A percentile compares a stretch with the other conserved stretches of the same genome.
Evolutionary conservation across 495 filamentous ascomycete species (phyloP).

Genomic region (Geopyxis carbonaria): DNA sequence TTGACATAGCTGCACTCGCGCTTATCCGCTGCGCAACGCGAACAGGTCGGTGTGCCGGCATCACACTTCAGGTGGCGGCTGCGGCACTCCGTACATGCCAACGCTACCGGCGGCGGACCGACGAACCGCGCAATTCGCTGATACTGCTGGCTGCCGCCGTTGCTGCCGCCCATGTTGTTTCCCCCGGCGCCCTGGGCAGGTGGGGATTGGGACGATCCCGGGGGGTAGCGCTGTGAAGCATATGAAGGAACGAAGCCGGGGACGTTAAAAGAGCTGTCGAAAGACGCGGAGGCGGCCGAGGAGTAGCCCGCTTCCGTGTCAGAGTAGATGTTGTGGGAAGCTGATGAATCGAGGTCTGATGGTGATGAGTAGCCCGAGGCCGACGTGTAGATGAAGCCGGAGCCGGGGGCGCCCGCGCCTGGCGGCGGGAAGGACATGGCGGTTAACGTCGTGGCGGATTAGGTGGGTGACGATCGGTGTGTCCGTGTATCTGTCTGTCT

Average conservation of each 20-base stretch:
- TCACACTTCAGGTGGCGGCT: conserved; percentile 42
- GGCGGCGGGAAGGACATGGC: no score
- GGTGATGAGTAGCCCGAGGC: conserved; percentile 7
- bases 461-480: no score
- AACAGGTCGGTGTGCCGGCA: conserved; percentile 31
- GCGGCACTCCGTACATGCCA: conserved; percentile 41
- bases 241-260: conserved; percentile 8
- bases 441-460: no score
- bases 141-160: conserved; percentile 15
- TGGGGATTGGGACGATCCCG: not conserved
- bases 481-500: no score
- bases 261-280: conserved; percentile 11
- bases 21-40: conserved; percentile 29
- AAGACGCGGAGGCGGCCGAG: conserved; percentile 18
- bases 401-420: no score
- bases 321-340: conserved; percentile 11
- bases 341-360: conserved; percentile 4
- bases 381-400: no score
- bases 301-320: conserved; percentile 14
- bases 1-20: conserved; percentile 34
- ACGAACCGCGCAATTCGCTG: conserved; percentile 22
- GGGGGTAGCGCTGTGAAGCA: not conserved
- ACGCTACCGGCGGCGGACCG: conserved; percentile 27
- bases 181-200: conserved; percentile 6
- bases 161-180: conserved; percentile 6